These are phyloP conservation scores for Acacia crassicarpa DNA, from an alignment of 306 rosid genomes.

Conservation along the genomic window DNA sequence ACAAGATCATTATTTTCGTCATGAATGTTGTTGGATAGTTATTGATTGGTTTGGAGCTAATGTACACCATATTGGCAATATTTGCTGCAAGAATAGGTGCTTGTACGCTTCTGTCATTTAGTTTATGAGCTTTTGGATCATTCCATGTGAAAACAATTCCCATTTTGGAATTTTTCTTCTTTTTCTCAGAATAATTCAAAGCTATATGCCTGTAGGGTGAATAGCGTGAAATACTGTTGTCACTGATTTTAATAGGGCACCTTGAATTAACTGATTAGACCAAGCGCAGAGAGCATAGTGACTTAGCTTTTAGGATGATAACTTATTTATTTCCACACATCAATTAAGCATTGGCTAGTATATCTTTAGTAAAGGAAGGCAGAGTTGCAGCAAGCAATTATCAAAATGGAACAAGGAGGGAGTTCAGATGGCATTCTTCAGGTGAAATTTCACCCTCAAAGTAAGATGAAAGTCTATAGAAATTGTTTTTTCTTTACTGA, in stretches of 20 bases:
- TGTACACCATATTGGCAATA: not conserved
- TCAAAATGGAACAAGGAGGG: conserved; percentile 94
- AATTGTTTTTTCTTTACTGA: too few relatives aligned
- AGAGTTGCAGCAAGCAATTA: conserved; percentile 91
- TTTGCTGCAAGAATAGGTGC: not conserved
- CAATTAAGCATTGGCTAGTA: conserved; percentile 25
- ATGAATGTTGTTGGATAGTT: conserved; percentile 9
- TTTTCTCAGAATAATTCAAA: not conserved
- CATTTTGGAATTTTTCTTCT: not conserved
- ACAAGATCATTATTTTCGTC: conserved; percentile 19
- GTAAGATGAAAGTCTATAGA: too few relatives aligned
- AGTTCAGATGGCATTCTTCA: conserved; percentile 98
- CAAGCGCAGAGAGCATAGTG: not conserved
- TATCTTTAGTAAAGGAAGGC: conserved; percentile 68
- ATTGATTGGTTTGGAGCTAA: conserved; percentile 21
- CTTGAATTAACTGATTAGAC: not conserved
- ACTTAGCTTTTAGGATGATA: conserved; percentile 21
- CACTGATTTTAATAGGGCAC: not conserved
- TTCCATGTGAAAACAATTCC: not conserved
- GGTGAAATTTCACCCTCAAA: conserved; percentile 46
- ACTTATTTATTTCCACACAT: conserved; percentile 22
- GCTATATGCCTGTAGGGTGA: not conserved
- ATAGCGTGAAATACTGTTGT: not conserved
- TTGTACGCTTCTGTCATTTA: not conserved
- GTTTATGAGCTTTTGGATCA: not conserved